Evolutionary conservation across 2,329 filamentous ascomycete genomes (phyloP), one percentile per base, ranked within the genome.

Genomic region (Ophiocordyceps unilateralis): DNA sequence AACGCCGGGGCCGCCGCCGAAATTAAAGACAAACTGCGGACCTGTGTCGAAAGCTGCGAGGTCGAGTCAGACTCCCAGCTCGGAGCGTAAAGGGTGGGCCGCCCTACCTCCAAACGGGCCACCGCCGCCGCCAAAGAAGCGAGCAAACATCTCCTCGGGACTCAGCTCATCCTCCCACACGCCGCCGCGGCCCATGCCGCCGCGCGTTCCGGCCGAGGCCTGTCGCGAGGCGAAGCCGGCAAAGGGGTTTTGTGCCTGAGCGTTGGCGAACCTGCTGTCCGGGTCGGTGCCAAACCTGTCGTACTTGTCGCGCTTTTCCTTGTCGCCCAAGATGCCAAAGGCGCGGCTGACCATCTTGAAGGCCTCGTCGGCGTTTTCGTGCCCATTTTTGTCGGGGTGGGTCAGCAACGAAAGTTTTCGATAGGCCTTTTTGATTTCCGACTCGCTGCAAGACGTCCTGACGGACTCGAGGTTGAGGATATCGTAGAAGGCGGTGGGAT

Each of bases 331-430:
- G 42, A 96, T 78, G 53, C 93, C 83, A 60, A 98, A 98, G 15
- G 91, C 91, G 53, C 86, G 75, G 55, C 85, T 83, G 21, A 98
- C 87, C 83, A 95, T 83, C 69, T 98, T 98, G 68, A 98, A 98
- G 26, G 91, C 91, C 67, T 98, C 91, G 59, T 95, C 91, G 44
- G 91, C 89, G 46, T 93, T 78, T 32, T 89, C 81, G 60, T 95
- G 88, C 41, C 88, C 88, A 70, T 98, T 98, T 70, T 98, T 98
- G 69, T 98, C 91, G 49, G 91, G 91, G 69, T 98, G 91, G 46
- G 91, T 98, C 56, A 96, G 71, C 55, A 98, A 68, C 58, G 83
- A 91, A 59, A 93, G 73, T 66, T 94, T 96, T 56, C 89, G 77
- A 65, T 98, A 98, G 7, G 91, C 89, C 68, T 96, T 96, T 63